Base-by-base conservation (phyloP, 805 yeast genomes). In the Brettanomyces naardenensis region DNA sequence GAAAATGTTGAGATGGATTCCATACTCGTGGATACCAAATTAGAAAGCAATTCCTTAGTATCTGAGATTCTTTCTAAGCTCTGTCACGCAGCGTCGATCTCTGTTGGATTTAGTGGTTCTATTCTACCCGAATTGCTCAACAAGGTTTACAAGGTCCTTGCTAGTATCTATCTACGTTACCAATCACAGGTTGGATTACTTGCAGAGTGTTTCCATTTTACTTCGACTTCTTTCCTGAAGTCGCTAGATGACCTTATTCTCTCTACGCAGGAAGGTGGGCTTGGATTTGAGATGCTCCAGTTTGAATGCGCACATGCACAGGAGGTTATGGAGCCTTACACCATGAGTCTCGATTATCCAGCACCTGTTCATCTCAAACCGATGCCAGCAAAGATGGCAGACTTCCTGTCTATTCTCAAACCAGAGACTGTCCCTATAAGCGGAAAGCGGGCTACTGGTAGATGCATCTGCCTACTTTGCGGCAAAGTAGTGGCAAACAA, bases 391-490 rank as follows among this genome's bases (percentile, higher is more conserved):
- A 74, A 51, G 48, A 66, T 63, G 41, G 59, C 61, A 32, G 62
- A 71, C 13, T 71, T 77, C 45, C 50, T 73, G 40, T 51, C 59
- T 4, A 65, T 75, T 51, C 77, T 76, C 20, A 53, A 54, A 6
- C 62, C 68, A 42, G 54, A 65, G 6, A 48, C 7, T 7, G 11
- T 23, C 26, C 10, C 10, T 23, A 11, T 7, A 23, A 23, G 26
- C 11, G 26, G 26, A 58, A 35, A 23, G 11, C 7, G 7, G 26
- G 11, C 26, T 30, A 30, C 18, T 5, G 46, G 50, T 33, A 43
- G 35, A 23, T 19, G 35, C 31, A 21, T 54, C 7, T 56, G 61
- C 36, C 34, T 56, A 17, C 42, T 47, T 36, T 56, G 61, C 41
- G 59, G 60, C 10, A 15, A 44, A 25, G 31, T 48, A 26, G 35